A percentile compares a stretch with the other conserved stretches of the same genome.
phyloP scores from a whole-genome alignment of 257 asterid genomes.

The Capsicum pubescens region DNA sequence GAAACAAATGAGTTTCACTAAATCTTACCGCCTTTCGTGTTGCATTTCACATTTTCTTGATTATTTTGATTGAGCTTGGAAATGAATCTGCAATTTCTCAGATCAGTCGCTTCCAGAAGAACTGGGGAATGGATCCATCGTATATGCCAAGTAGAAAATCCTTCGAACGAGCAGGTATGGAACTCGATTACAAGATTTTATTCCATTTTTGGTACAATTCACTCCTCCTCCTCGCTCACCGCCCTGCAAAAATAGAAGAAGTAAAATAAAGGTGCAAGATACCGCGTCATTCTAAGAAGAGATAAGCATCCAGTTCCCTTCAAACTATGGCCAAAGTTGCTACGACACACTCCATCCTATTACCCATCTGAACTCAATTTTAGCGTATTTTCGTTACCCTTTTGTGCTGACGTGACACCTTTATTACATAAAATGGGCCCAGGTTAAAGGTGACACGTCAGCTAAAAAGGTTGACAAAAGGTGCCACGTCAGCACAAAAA shows the following conservation, averaged over 20 bases:
- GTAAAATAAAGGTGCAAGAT: background rate
- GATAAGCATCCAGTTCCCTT: no score
- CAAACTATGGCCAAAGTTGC: no score
- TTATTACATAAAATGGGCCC: no score
- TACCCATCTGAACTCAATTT: no score
- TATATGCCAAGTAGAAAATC: conserved; percentile 97
- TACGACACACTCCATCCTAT: no score
- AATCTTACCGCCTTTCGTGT: conserved; percentile 25
- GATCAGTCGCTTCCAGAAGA: conserved; percentile 86
- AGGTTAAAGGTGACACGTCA: no score
- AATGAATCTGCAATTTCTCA: conserved; percentile 36
- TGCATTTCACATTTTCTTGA: background rate
- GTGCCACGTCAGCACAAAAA: no score
- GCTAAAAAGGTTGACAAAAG: no score
- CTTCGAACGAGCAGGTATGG: conserved; percentile 89
- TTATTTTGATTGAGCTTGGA: background rate
- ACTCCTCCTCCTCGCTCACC: background rate
- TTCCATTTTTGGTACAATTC: background rate
- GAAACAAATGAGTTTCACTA: background rate
- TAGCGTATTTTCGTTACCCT: no score
- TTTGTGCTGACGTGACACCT: no score
- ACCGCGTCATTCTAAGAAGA: no score
- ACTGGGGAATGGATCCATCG: conserved; percentile 94
- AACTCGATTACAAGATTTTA: background rate
- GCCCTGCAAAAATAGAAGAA: background rate